Evolutionary conservation across 2,329 filamentous ascomycete species (phyloP).

Genomic region (Pyrenochaeta sp.): DNA sequence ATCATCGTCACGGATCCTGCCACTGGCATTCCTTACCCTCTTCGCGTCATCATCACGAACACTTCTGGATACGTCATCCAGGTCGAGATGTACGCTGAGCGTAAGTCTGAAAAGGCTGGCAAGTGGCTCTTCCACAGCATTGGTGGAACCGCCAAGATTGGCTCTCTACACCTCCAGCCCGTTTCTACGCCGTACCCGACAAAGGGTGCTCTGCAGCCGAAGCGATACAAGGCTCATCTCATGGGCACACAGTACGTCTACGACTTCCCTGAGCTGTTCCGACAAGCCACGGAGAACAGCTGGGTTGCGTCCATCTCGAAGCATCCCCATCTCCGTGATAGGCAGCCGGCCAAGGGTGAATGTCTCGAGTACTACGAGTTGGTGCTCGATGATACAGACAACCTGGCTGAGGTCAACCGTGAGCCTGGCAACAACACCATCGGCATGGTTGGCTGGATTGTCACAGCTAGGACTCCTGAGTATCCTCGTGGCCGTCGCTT

Average conservation of each 20-base stretch:
- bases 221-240: slow-evolving; percentile 98
- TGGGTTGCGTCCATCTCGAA: slow-evolving; percentile 81
- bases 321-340: slow-evolving; percentile 76
- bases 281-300: slow-evolving; percentile 95
- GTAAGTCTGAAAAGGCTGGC: slow-evolving; percentile 91
- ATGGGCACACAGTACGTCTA: slow-evolving; percentile 99
- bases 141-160: slow-evolving; percentile 92
- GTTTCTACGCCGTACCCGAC: slow-evolving; percentile 94
- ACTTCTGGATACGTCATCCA: slow-evolving; percentile 98
- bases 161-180: slow-evolving; percentile 90
- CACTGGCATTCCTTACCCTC: slow-evolving; percentile 85
- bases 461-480: slow-evolving; percentile 93
- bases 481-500: slow-evolving; percentile 93
- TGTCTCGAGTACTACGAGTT: slow-evolving; percentile 95
- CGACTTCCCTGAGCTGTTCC: slow-evolving; percentile 99
- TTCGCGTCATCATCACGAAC: slow-evolving; percentile 97
- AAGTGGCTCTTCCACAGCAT: slow-evolving; percentile 99
- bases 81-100: slow-evolving; percentile 96
- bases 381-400: slow-evolving; percentile 93
- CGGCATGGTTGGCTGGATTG: slow-evolving; percentile 98
- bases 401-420: slow-evolving; percentile 88
- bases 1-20: slow-evolving; percentile 94
- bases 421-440: slow-evolving; percentile 95
- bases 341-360: slow-evolving; percentile 84
- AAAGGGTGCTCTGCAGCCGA: slow-evolving; percentile 98